Percentiles rank a stretch among this genome's conserved stretches.
phyloP scores from a whole-genome alignment of 805 yeast genomes.

The Kodamaea nitidulidarum region DNA sequence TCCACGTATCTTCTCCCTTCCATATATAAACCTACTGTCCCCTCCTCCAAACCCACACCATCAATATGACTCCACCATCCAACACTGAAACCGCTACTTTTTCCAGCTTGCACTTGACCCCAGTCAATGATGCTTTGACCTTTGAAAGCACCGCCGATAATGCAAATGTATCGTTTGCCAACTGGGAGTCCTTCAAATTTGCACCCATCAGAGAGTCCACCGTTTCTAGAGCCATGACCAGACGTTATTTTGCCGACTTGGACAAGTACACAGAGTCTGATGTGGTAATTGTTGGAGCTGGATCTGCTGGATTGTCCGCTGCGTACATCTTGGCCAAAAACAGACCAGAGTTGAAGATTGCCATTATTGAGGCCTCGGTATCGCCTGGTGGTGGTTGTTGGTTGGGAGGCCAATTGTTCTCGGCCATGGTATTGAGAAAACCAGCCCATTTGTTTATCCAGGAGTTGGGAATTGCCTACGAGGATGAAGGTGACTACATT shows the following conservation, averaged over 20 bases:
- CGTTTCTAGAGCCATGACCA: slow-evolving; percentile 78
- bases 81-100: slow-evolving; percentile 18
- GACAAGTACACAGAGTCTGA: slow-evolving; percentile 74
- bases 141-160: slow-evolving; percentile 19
- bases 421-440: slow-evolving; percentile 76
- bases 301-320: slow-evolving; percentile 71
- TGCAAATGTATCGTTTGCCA: slow-evolving; percentile 34
- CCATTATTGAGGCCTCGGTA: slow-evolving; percentile 70
- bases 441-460: slow-evolving; percentile 70
- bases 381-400: slow-evolving; percentile 80
- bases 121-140: slow-evolving; percentile 5
- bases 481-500: slow-evolving; percentile 76
- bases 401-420: slow-evolving; percentile 72
- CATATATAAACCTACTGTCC: neutral
- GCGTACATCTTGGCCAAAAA: slow-evolving; percentile 70
- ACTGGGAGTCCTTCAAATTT: slow-evolving; percentile 67
- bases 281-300: slow-evolving; percentile 73
- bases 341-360: slow-evolving; percentile 72
- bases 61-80: slow-evolving; percentile 33
- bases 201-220: slow-evolving; percentile 74
- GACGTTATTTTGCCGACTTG: slow-evolving; percentile 65
- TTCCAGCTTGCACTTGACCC: slow-evolving; percentile 11
- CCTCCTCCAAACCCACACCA: neutral
- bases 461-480: slow-evolving; percentile 61
- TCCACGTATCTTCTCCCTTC: neutral